A percentile compares a stretch with the other conserved stretches of the same genome.
Evolutionary conservation across 2,329 filamentous ascomycete species (phyloP).

Genomic region (Apiospora phragmitis): DNA sequence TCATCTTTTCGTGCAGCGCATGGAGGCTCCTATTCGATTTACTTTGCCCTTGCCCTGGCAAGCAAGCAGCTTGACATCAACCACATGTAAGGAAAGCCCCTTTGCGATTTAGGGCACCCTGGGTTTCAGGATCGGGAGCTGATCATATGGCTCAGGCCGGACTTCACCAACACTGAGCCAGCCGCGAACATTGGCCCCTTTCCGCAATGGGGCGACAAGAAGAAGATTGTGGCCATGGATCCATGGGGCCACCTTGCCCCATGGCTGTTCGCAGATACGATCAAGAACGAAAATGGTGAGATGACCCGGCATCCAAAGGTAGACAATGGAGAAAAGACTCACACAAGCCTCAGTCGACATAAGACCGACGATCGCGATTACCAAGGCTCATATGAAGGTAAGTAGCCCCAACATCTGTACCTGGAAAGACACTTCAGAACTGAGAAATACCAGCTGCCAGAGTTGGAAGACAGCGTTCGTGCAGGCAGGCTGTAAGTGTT

Average conservation of each 20-base stretch:
- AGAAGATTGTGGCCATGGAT: slow-evolving; percentile 98
- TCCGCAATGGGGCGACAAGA: slow-evolving; percentile 82
- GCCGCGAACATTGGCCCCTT: slow-evolving; percentile 88
- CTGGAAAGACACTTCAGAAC: background rate
- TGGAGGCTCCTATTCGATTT: slow-evolving; percentile 95
- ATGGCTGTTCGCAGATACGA: slow-evolving; percentile 78
- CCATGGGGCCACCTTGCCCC: slow-evolving; percentile 86
- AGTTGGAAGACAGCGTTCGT: slow-evolving; percentile 85
- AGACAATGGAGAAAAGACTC: background rate
- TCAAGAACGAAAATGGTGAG: slow-evolving; percentile 70
- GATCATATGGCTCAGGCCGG: slow-evolving; percentile 42
- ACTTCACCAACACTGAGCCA: slow-evolving; percentile 82
- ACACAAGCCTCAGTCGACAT: slow-evolving; percentile 63
- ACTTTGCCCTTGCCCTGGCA: slow-evolving; percentile 89
- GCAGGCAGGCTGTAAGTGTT: slow-evolving; percentile 66
- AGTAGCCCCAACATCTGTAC: background rate
- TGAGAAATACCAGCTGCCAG: slow-evolving; percentile 62
- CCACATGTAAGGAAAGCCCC: slow-evolving; percentile 57
- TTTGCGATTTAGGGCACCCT: too few relatives aligned
- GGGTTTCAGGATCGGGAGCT: background rate
- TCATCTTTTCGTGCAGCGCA: slow-evolving; percentile 25
- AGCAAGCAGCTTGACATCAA: slow-evolving; percentile 84
- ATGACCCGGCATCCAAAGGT: background rate
- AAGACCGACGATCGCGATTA: slow-evolving; percentile 87
- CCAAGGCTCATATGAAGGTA: slow-evolving; percentile 87